These are phyloP conservation scores for Diutina rugosa DNA, from an alignment of 1,139 yeast species.

Conservation along the genomic window DNA sequence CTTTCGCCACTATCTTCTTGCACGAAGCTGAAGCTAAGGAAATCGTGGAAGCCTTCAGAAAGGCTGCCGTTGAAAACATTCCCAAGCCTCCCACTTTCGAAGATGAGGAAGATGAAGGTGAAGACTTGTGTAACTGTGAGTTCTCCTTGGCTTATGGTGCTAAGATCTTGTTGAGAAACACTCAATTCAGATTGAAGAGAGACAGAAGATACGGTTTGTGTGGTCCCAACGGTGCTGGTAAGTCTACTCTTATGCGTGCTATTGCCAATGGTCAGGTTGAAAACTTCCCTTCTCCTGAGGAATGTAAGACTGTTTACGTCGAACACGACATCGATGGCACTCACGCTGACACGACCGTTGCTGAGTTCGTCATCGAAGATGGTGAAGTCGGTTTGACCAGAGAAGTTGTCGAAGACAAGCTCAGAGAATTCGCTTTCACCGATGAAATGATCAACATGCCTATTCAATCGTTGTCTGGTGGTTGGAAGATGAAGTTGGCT, in stretches of 20 bases:
- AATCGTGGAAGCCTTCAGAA: conserved; percentile 88
- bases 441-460: conserved; percentile 88
- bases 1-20: conserved; percentile 90
- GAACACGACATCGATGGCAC: conserved; percentile 99
- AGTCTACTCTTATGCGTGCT: conserved; percentile 99
- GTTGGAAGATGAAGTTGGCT: conserved; percentile 99
- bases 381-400: conserved; percentile 70
- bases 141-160: conserved; percentile 99
- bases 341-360: conserved; percentile 89
- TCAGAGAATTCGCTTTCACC: conserved; percentile 82
- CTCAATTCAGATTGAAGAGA: conserved; percentile 98
- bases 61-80: conserved; percentile 93
- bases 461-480: conserved; percentile 95
- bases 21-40: conserved; percentile 90
- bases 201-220: conserved; percentile 99
- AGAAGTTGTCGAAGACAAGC: conserved; percentile 58
- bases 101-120: conserved; percentile 99
- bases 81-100: conserved; percentile 93
- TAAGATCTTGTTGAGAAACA: conserved; percentile 97
- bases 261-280: conserved; percentile 99
- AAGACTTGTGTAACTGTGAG: conserved; percentile 99
- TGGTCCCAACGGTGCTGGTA: conserved; percentile 99
- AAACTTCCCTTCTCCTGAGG: conserved; percentile 98
- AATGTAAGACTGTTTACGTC: conserved; percentile 97
- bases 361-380: conserved; percentile 73